Evolutionary conservation across 495 filamentous ascomycete species (phyloP).

Genomic region (Extremus antarcticus): DNA sequence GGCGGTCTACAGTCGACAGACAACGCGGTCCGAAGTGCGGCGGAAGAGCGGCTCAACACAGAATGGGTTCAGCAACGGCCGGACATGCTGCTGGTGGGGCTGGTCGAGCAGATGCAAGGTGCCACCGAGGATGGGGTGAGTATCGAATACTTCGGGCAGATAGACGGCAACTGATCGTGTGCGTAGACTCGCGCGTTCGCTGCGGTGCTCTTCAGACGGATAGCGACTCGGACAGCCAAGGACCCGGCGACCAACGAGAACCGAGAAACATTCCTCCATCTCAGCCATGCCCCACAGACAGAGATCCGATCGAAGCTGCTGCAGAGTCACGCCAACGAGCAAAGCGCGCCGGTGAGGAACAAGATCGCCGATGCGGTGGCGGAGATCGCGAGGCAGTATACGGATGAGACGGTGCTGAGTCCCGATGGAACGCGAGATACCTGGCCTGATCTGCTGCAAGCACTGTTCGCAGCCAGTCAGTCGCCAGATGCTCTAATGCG

Average conservation of each 20-base stretch:
- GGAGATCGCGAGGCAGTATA: slow-evolving; percentile 87
- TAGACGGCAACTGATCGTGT: not conserved
- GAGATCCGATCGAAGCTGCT: slow-evolving; percentile 76
- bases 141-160: slow-evolving; percentile 14
- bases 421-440: slow-evolving; percentile 36
- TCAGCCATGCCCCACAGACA: slow-evolving; percentile 56
- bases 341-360: slow-evolving; percentile 62
- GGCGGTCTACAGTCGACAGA: slow-evolving; percentile 80
- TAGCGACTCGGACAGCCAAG: slow-evolving; percentile 79
- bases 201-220: slow-evolving; percentile 88
- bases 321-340: slow-evolving; percentile 60
- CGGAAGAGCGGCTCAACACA: slow-evolving; percentile 79
- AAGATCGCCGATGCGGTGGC: slow-evolving; percentile 96
- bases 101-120: slow-evolving; percentile 80
- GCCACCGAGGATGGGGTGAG: slow-evolving; percentile 58
- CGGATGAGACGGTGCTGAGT: slow-evolving; percentile 45
- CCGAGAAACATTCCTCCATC: slow-evolving; percentile 70
- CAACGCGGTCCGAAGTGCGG: slow-evolving; percentile 70
- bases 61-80: slow-evolving; percentile 76
- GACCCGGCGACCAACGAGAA: slow-evolving; percentile 54
- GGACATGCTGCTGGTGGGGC: slow-evolving; percentile 79
- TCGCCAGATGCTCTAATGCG: slow-evolving; percentile 68
- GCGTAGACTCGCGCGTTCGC: slow-evolving; percentile 72
- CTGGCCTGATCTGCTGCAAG: slow-evolving; percentile 83
- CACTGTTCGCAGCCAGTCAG: slow-evolving; percentile 80